A percentile compares a stretch with the other conserved stretches of the same genome.
These are phyloP conservation scores for Colletotrichum caudatum DNA, from an alignment of 2,329 filamentous ascomycete genomes.

Conservation along the genomic window DNA sequence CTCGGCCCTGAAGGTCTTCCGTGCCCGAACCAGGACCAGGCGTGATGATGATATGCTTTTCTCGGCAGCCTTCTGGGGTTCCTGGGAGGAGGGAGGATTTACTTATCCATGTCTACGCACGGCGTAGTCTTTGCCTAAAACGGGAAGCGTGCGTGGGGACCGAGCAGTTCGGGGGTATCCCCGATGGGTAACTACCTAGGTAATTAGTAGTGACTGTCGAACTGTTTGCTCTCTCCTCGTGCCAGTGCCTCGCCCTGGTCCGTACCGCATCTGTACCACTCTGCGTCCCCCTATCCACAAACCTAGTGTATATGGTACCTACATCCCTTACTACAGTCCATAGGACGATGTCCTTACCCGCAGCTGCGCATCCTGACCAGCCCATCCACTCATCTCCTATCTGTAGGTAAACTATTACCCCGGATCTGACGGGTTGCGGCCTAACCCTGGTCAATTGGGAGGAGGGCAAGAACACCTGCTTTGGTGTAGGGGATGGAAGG, in stretches of 20 bases:
- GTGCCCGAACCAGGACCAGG: background rate
- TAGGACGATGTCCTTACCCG: background rate
- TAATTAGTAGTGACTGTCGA: too few species aligned
- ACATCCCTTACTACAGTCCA: too few species aligned
- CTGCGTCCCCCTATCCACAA: background rate
- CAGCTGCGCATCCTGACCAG: background rate
- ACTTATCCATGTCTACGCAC: constrained; percentile 8
- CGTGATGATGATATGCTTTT: constrained; percentile 25
- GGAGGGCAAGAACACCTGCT: background rate
- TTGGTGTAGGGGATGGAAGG: background rate
- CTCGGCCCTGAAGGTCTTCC: background rate
- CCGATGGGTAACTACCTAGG: constrained; percentile 11
- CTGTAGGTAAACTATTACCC: constrained; percentile 8
- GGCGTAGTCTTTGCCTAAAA: constrained; percentile 27
- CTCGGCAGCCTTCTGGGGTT: constrained; percentile 12
- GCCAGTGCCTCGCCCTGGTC: background rate
- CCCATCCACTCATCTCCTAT: background rate
- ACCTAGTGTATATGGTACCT: too few species aligned
- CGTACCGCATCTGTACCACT: background rate
- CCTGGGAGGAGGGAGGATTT: background rate
- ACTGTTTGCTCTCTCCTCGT: too few species aligned
- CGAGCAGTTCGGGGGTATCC: constrained; percentile 31
- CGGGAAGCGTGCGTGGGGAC: constrained; percentile 36
- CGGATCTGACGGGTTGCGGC: constrained; percentile 22
- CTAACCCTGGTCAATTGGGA: background rate